Percentiles rank a stretch among this genome's conserved stretches.
Evolutionary conservation across 495 filamentous ascomycete genomes (phyloP).

Genomic region (Penicillium soppii): DNA sequence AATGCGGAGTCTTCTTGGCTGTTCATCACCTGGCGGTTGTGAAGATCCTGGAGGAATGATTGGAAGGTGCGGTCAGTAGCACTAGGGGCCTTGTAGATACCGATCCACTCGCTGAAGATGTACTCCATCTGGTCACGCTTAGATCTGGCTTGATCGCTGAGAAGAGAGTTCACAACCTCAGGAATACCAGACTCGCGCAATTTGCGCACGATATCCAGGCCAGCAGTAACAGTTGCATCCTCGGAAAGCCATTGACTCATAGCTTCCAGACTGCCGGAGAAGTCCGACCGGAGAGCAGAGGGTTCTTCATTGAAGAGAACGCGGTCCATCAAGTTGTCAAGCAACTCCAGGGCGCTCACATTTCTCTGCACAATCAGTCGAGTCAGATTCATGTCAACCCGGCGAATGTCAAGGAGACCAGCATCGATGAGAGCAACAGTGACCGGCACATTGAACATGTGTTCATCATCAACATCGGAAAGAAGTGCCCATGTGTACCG

Average conservation of each 20-base stretch:
- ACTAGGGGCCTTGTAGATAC: conserved; percentile 70
- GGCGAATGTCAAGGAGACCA: conserved; percentile 72
- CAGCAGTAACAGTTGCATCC: conserved; percentile 63
- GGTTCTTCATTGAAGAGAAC: conserved; percentile 75
- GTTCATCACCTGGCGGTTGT: conserved; percentile 66
- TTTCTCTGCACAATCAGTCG: conserved; percentile 69
- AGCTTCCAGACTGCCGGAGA: conserved; percentile 75
- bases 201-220: conserved; percentile 69
- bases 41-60: conserved; percentile 83
- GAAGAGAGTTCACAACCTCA: conserved; percentile 45
- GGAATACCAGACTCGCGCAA: conserved; percentile 62
- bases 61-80: conserved; percentile 67
- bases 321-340: conserved; percentile 71
- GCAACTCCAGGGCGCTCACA: conserved; percentile 66
- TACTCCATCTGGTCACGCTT: conserved; percentile 87
- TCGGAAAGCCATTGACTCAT: conserved; percentile 79
- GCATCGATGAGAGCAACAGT: conserved; percentile 73
- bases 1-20: conserved; percentile 69
- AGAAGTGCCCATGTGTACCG: conserved; percentile 66
- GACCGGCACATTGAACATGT: conserved; percentile 74
- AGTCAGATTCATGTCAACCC: conserved; percentile 73
- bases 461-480: conserved; percentile 66
- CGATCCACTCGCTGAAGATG: conserved; percentile 91
- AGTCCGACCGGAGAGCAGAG: conserved; percentile 77
- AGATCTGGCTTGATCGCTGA: conserved; percentile 49